These are phyloP conservation scores for Starmerella riodocensis DNA, from an alignment of 805 yeast species.

Conservation along the genomic window DNA sequence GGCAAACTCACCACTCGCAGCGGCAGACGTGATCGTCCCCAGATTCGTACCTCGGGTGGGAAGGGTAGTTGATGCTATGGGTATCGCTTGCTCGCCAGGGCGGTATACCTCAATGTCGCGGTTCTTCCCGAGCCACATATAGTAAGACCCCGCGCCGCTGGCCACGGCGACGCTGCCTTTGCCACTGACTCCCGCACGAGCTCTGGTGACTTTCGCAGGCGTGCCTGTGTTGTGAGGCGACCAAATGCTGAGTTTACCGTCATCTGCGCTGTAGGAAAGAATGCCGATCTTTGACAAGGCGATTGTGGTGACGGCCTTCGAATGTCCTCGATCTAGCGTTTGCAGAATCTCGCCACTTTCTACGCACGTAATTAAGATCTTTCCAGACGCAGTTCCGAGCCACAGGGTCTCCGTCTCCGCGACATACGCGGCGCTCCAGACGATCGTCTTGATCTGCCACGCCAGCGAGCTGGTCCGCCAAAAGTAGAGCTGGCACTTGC, in stretches of 20 bases:
- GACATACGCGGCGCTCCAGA: conserved; percentile 7
- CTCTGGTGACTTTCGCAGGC: not conserved
- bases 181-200: not conserved
- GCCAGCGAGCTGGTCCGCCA: conserved; percentile 12
- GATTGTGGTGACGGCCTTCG: conserved; percentile 11
- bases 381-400: conserved; percentile 11
- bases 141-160: conserved; percentile 9
- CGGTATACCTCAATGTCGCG: conserved; percentile 26
- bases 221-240: conserved; percentile 4
- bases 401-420: conserved; percentile 7
- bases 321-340: conserved; percentile 8
- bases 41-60: conserved; percentile 12
- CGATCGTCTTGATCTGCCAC: conserved; percentile 11
- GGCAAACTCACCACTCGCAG: conserved; percentile 22
- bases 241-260: conserved; percentile 30
- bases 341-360: not conserved
- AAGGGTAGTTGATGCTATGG: conserved; percentile 15
- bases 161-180: not conserved
- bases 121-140: conserved; percentile 28
- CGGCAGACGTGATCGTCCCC: conserved; percentile 17
- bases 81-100: conserved; percentile 17
- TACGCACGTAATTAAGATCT: not conserved
- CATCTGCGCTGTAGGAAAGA: conserved; percentile 26
- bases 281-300: conserved; percentile 3
- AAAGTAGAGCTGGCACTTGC: conserved; percentile 9